A percentile compares a stretch with the other conserved stretches of the same genome.
phyloP scores from a whole-genome alignment of 2,329 filamentous ascomycete species.

The Davidsoniella neocaledoniae region DNA sequence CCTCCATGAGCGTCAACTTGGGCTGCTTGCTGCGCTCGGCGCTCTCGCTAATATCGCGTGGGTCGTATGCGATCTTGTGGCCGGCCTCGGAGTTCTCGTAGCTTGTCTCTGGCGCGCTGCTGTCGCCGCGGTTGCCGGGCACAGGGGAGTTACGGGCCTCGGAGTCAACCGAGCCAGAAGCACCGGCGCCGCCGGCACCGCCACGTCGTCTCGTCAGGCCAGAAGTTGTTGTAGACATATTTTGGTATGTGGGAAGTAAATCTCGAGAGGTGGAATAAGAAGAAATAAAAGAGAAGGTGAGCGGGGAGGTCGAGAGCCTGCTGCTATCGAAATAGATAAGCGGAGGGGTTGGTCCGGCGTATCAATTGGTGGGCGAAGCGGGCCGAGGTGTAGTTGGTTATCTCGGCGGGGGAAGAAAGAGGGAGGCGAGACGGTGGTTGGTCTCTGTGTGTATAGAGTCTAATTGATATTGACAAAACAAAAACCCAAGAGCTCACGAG shows the following conservation, averaged over 20 bases:
- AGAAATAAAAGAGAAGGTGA: background rate
- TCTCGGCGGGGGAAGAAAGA: no score
- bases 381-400: no score
- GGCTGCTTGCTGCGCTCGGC: constrained; percentile 94
- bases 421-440: no score
- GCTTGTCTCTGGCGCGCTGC: constrained; percentile 58
- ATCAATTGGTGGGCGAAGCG: no score
- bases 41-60: constrained; percentile 91
- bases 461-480: no score
- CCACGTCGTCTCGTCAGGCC: constrained; percentile 51
- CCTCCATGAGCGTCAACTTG: constrained; percentile 97
- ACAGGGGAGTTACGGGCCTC: constrained; percentile 19
- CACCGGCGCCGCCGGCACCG: constrained; percentile 44
- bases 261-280: background rate
- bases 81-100: constrained; percentile 90
- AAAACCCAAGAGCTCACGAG: no score
- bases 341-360: no score
- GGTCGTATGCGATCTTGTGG: constrained; percentile 97
- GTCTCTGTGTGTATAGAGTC: no score
- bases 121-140: constrained; percentile 42
- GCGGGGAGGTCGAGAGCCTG: background rate
- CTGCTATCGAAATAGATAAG: no score
- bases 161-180: constrained; percentile 33
- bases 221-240: constrained; percentile 19
- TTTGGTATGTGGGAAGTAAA: background rate